Evolutionary conservation across 306 rosid species (phyloP), one percentile per base, ranked within the genome.

Genomic region (Sicyos edulis): DNA sequence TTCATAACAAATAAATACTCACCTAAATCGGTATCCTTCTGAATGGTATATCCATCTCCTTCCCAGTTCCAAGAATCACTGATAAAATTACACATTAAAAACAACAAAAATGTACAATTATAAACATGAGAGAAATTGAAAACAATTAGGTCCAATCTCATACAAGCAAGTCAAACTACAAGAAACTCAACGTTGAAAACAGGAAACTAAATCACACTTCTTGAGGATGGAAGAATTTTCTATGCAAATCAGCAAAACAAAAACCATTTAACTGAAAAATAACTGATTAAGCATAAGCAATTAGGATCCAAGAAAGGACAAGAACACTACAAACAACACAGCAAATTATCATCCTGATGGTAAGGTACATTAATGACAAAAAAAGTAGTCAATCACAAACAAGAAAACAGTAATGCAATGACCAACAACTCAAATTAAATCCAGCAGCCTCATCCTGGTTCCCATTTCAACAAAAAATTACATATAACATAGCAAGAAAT

Each of bases 61-160:
- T 71, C 86, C 96, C 96, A 87, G 79, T 81, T 75, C 93, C 96
- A 80, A 32, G 80, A 73, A 81, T 71, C 87, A 76, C 85, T 83
- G 66, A 53, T 72, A 61, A 77, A 80, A 69, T 29, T 29, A 24
- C 56, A 81, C 68, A 75, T 66, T 44, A n/a, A 44, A 60, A 70
- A 52, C 57, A 66, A 20, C 20, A 79, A 70, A 68, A 29, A 29
- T 29, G 32, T 29, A 29, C 32, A 29, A 29, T 29, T 29, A 60
- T 54, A 66, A 54, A 37, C 32, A 29, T 29, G 32, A 29, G 32
- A 29, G 32, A 29, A 29, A 26, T 49, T 19, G 54, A 78, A 47
- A 12, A 47, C 14, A 21, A 45, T 26, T 45, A 12, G n/a, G 32
- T 44, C 13, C 72, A 67, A 21, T 19, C 40, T 47, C 6, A 47